Evolutionary conservation across 106 monocot species (phyloP).

Genomic region (Iris macrosiphon): DNA sequence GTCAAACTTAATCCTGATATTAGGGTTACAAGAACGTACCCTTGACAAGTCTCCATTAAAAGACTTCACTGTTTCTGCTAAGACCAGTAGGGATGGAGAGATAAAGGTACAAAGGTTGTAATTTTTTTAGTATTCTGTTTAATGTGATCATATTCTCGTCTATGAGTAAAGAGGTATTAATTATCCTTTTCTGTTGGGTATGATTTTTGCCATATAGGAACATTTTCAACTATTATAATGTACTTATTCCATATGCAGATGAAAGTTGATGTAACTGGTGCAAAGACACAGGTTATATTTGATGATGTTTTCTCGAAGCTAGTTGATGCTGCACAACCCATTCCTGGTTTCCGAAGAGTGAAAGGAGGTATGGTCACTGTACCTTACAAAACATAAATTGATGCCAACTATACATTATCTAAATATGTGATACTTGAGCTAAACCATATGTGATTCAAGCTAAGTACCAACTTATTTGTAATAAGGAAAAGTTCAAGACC

Average conservation of each 20-base stretch:
- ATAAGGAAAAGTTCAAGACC: too few species aligned
- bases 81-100: constrained; percentile 1
- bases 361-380: constrained; percentile 56
- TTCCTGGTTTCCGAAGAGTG: constrained; percentile 71
- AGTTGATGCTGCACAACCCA: constrained; percentile 71
- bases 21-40: constrained; percentile 6
- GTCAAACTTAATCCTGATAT: not conserved
- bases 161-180: not conserved
- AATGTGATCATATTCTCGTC: not conserved
- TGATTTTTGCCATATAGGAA: not conserved
- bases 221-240: not conserved
- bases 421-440: not conserved
- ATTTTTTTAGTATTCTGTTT: not conserved
- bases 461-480: too few species aligned
- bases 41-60: constrained; percentile 13
- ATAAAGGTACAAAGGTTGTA: constrained; percentile 23
- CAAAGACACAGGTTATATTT: constrained; percentile 48
- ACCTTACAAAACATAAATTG: not conserved
- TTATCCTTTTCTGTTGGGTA: not conserved
- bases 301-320: constrained; percentile 62
- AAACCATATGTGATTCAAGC: not conserved
- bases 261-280: constrained; percentile 38
- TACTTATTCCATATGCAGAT: constrained; percentile 22
- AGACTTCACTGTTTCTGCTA: constrained; percentile 19
- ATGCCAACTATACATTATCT: not conserved